Conservation (phyloP, 371 early-diverging fungal species). For the Conidiobolus incongruus region DNA sequence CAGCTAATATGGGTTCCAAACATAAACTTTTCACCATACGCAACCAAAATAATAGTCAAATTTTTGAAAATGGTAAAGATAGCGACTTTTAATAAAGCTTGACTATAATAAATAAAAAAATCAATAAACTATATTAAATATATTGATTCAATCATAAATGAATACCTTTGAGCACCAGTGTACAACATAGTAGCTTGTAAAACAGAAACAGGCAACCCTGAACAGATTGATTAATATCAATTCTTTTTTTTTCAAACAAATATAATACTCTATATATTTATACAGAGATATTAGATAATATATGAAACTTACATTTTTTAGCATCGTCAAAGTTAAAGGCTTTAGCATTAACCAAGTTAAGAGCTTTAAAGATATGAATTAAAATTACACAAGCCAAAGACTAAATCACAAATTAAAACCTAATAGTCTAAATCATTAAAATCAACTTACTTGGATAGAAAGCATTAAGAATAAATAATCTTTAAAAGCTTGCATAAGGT, state of each 20-base stretch:
- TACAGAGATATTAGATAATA: too few species aligned
- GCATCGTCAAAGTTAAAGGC: slow-evolving; percentile 7
- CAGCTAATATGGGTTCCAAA: slow-evolving; percentile 54
- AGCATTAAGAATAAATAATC: slow-evolving; percentile 74
- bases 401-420: slow-evolving; percentile 5
- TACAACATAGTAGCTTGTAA: slow-evolving; percentile 91
- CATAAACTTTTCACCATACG: slow-evolving; percentile 75
- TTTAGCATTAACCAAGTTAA: slow-evolving; percentile 12
- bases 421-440: neutral
- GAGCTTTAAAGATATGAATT: slow-evolving; percentile 11
- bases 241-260: too few species aligned
- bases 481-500: slow-evolving; percentile 65
- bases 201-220: slow-evolving; percentile 72
- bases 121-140: neutral
- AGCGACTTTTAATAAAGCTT: slow-evolving; percentile 83
- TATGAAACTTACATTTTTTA: slow-evolving; percentile 12
- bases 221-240: slow-evolving; percentile 11
- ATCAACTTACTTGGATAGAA: slow-evolving; percentile 42
- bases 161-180: slow-evolving; percentile 76
- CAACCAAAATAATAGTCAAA: slow-evolving; percentile 89
- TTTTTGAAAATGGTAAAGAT: slow-evolving; percentile 98
- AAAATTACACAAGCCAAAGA: slow-evolving; percentile 12
- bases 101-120: slow-evolving; percentile 8
- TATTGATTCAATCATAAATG: too few species aligned
- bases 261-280: slow-evolving; percentile 5